A percentile compares a stretch with the other conserved stretches of the same genome.
These are phyloP conservation scores for Marsdenia floribunda DNA, from an alignment of 257 asterid genomes.

Conservation along the genomic window DNA sequence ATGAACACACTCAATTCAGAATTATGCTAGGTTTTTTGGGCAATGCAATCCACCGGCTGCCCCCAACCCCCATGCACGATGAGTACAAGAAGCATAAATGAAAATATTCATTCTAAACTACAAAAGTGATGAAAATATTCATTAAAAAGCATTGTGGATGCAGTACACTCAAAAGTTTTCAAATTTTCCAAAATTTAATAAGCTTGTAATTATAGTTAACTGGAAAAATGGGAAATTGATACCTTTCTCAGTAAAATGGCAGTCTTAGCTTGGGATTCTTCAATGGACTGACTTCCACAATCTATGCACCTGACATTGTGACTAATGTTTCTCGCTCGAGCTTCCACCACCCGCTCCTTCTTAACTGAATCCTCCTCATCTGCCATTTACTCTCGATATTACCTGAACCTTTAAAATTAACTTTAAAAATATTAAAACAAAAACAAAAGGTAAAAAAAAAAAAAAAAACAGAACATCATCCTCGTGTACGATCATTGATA, in stretches of 20 bases:
- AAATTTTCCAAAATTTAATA: neutral
- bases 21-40: neutral
- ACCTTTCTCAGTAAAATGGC: constrained; percentile 92
- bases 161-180: neutral
- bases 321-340: constrained; percentile 85
- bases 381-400: constrained; percentile 40
- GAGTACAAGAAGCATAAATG: too few relatives aligned
- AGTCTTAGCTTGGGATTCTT: constrained; percentile 89
- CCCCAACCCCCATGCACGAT: too few relatives aligned
- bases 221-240: neutral
- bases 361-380: constrained; percentile 45
- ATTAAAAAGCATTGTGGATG: neutral
- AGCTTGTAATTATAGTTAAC: neutral
- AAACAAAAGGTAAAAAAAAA: too few relatives aligned
- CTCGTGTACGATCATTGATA: too few relatives aligned
- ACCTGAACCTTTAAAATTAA: neutral
- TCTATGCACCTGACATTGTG: constrained; percentile 95
- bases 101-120: neutral
- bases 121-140: neutral
- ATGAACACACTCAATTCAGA: too few relatives aligned
- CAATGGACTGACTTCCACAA: constrained; percentile 96
- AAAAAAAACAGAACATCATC: too few relatives aligned
- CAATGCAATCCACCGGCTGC: neutral
- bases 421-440: neutral
- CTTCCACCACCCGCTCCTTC: constrained; percentile 64